Evolutionary conservation across 768 basidiomycete species (phyloP).

Genomic region (Gymnopilus dilepis): DNA sequence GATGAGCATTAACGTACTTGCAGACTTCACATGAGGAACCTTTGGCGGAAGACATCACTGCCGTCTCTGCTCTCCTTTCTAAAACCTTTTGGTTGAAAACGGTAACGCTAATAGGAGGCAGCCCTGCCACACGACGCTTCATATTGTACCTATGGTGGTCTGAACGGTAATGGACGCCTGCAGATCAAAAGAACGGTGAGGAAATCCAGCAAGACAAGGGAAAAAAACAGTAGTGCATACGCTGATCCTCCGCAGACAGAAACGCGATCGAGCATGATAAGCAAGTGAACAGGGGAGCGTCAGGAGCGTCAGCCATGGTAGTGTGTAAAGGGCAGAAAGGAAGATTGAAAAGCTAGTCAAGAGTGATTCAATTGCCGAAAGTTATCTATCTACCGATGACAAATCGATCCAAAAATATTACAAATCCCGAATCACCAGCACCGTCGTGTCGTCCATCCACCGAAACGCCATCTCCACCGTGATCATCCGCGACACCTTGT

Average conservation of each 20-base stretch:
- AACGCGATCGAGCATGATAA: constrained; percentile 92
- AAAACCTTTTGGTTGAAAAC: constrained; percentile 89
- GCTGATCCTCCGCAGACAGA: constrained; percentile 79
- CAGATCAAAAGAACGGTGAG: not conserved
- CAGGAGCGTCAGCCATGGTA: constrained; percentile 37
- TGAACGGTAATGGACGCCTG: constrained; percentile 88
- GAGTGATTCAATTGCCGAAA: not conserved
- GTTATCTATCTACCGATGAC: not conserved
- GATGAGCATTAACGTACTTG: constrained; percentile 58
- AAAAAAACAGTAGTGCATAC: constrained; percentile 47
- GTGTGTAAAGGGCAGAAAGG: constrained; percentile 22
- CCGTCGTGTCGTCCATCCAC: constrained; percentile 68
- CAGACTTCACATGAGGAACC: constrained; percentile 77
- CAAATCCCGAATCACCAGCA: constrained; percentile 43
- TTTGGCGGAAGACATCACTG: constrained; percentile 63
- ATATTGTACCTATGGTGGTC: constrained; percentile 99
- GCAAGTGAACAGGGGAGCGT: constrained; percentile 73
- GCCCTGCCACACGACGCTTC: constrained; percentile 90
- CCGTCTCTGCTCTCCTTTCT: constrained; percentile 78
- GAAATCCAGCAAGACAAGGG: constrained; percentile 4
- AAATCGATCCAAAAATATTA: constrained; percentile 16
- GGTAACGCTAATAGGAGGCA: constrained; percentile 80
- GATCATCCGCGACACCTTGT: constrained; percentile 48
- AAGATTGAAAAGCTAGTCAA: constrained; percentile 20
- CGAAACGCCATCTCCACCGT: constrained; percentile 51